Evolutionary conservation across 1,284 basidiomycete genomes (phyloP).

Genomic region (Blastosporella zonata): DNA sequence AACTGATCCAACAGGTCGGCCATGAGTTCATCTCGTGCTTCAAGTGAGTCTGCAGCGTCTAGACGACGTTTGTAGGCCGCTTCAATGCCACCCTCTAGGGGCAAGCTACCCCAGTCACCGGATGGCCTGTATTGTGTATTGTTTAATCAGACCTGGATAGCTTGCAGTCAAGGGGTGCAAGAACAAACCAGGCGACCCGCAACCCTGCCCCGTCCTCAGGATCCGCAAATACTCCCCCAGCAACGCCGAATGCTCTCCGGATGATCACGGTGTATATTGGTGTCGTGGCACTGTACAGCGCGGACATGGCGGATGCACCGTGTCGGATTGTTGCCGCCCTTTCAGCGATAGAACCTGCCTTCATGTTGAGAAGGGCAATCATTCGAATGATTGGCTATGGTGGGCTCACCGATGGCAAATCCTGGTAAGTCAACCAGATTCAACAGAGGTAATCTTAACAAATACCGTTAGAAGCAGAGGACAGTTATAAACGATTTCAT

Average conservation of each 20-base stretch:
- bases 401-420: constrained; percentile 19
- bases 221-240: constrained; percentile 38
- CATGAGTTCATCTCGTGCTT: constrained; percentile 37
- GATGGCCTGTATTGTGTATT: constrained; percentile 36
- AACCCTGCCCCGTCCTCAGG: constrained; percentile 35
- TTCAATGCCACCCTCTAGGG: constrained; percentile 42
- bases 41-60: constrained; percentile 29
- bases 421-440: constrained; percentile 21
- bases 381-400: background rate
- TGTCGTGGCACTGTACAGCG: constrained; percentile 36
- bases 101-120: constrained; percentile 43
- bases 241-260: constrained; percentile 40
- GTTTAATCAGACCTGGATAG: background rate
- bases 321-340: constrained; percentile 40
- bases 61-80: constrained; percentile 43
- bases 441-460: constrained; percentile 15
- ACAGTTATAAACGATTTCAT: background rate
- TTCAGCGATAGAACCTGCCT: constrained; percentile 36
- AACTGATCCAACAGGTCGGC: constrained; percentile 34
- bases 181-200: constrained; percentile 39
- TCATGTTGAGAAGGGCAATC: background rate
- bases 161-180: background rate
- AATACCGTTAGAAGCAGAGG: constrained; percentile 21
- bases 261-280: constrained; percentile 41
- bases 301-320: constrained; percentile 37